Evolutionary conservation across 192 early-diverging fungal species (phyloP), one percentile per base, ranked within the genome.

Genomic region (Rhizoclosmatium globosum): DNA sequence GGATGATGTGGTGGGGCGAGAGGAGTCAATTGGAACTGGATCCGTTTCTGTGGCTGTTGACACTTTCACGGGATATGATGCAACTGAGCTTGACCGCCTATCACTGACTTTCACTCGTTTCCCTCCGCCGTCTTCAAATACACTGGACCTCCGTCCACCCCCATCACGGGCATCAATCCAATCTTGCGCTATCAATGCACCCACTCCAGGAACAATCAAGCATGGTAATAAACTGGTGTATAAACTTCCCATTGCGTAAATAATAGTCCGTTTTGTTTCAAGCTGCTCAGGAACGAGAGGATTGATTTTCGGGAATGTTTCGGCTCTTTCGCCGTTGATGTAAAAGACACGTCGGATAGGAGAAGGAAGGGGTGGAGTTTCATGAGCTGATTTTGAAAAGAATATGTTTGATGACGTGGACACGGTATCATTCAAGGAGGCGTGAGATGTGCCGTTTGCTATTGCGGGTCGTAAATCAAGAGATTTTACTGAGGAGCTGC

Each of bases 171-270:
- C 31, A 53, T 71, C 69, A 13, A 71, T 48, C 47, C 48, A 44
- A 3, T 88, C 89, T 19, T 91, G 79, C 19, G 86, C 87, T 48
- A 94, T 87, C 0, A 88, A 83, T 15, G 88, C 85, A 1, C 92
- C 93, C 2, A 92, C 88, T n/a, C 89, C 91, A 21, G 89, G 85
- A n/a, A 94, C 82, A 48, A 94, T 88, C 39, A 94, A 70, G 78
- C 92, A 92, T 0, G 93, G 93, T 6, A 93, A 80, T 47, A 94
- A 89, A 21, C 91, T 92, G 0, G 93, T 94, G 65, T 93, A 94
- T 1, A 94, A 75, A 1, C 92, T 93, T 1, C 93, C 93, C 68
- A 92, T 93, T 1, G 92, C 89, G 71, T 92, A 94, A 3, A 93
- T 81, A 2, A 94, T 79, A 0, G 88, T 82, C 43, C 86, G 82